These are phyloP conservation scores for Rhizopogon roseolus DNA, from an alignment of 768 basidiomycete species.

Conservation along the genomic window DNA sequence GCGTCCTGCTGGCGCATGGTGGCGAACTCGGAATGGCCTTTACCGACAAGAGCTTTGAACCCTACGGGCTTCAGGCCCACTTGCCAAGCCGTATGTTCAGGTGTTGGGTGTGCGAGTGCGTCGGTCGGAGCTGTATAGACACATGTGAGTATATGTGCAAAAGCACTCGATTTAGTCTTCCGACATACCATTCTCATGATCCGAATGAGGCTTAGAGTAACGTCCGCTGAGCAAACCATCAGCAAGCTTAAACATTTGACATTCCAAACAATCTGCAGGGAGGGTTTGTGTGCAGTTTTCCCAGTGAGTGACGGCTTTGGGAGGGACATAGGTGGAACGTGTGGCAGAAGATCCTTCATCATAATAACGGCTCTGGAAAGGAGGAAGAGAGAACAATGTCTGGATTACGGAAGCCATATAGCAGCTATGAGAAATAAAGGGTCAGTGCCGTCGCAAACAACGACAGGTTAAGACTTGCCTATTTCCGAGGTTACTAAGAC, in stretches of 20 bases:
- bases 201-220: conserved; percentile 63
- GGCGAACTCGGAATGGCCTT: conserved; percentile 88
- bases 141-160: conserved; percentile 11
- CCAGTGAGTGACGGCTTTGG: conserved; percentile 47
- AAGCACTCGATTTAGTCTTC: background rate
- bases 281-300: conserved; percentile 56
- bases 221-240: conserved; percentile 92
- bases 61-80: conserved; percentile 75
- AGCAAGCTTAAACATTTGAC: conserved; percentile 89
- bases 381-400: conserved; percentile 72
- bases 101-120: conserved; percentile 26
- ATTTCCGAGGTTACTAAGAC: conserved; percentile 89
- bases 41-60: conserved; percentile 89
- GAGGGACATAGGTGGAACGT: conserved; percentile 9
- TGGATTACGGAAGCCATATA: conserved; percentile 97
- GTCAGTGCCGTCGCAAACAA: background rate
- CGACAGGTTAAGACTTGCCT: conserved; percentile 38
- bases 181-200: conserved; percentile 13
- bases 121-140: conserved; percentile 19
- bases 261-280: conserved; percentile 87
- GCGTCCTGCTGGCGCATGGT: conserved; percentile 98
- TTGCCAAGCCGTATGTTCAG: conserved; percentile 41
- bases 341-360: conserved; percentile 13
- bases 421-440: conserved; percentile 48
- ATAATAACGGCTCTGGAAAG: conserved; percentile 73